Evolutionary conservation across 208 protist genomes (phyloP), one percentile per base, ranked within the genome.

Genomic region (Acanthamoeba lenticulata): DNA sequence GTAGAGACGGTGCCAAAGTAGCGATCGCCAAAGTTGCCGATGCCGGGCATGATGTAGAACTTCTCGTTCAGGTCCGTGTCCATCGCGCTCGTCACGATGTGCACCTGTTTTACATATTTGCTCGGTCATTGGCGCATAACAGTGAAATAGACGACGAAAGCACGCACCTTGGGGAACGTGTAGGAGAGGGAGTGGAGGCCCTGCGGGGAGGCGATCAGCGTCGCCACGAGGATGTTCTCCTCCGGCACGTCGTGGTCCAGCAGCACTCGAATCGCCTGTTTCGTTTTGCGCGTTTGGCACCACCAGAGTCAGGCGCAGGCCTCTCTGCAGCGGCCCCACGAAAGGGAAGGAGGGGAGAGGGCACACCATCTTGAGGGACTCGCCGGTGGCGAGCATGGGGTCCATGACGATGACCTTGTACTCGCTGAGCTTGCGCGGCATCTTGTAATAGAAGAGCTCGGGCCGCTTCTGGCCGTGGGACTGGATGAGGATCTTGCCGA

Each of bases 401-500:
- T 99, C 98, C 29, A 98, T 95, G 55, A 99, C 96, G 83, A 99
- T 95, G 94, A 99, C 98, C n/a, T 96, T 97, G 29, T 98, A 97
- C 15, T 85, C 72, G 38, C 95, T 83, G 29, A 99, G 97, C 95
- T 99, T 98, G 36, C 96, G 96, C 27, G 98, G 98, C 93, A 99
- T 91, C 96, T 99, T 99, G 93, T 95, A 97, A 95, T 99, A 99
- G 95, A 96, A 98, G 83, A 96, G 98, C 86, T 99, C 97, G 21
- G 98, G 98, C 42, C 94, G 96, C 32, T 95, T 98, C 32, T 88
- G 44, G 96, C 99, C 98, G 94, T 99, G 96, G 38, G 98, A 98
- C 97, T 99, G 99, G 74, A 99, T 98, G 69, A 99, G 97, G 72
- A 99, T 99, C 96, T 99, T 99, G 67, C 99, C 99, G 79, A 99